Percentiles rank a stretch among this genome's conserved stretches.
Evolutionary conservation across 2,329 filamentous ascomycete species (phyloP).

Genomic region (Dendryphion nanum): DNA sequence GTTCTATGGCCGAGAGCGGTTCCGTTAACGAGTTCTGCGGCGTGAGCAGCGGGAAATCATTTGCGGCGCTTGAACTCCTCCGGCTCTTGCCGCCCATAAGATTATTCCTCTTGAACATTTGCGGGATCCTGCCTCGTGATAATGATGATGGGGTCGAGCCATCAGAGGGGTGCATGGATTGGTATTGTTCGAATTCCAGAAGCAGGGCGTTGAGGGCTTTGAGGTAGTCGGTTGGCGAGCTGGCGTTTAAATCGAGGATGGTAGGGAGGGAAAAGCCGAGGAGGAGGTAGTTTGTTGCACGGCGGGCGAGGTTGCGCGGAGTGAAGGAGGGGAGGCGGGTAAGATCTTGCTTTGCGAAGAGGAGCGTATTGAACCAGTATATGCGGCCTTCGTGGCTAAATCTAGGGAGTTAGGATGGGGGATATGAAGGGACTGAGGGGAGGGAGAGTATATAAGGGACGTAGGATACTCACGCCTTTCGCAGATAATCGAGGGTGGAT

Average conservation of each 20-base stretch:
- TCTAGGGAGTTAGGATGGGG: not conserved
- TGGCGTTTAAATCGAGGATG: slow-evolving; percentile 82
- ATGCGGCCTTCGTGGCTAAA: slow-evolving; percentile 84
- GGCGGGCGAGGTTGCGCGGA: slow-evolving; percentile 76
- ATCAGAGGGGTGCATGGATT: slow-evolving; percentile 78
- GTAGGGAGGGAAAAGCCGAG: slow-evolving; percentile 88
- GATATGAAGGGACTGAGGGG: not conserved
- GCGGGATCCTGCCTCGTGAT: slow-evolving; percentile 68
- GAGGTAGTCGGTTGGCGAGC: slow-evolving; percentile 79
- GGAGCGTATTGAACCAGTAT: slow-evolving; percentile 97
- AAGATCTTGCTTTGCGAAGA: slow-evolving; percentile 82
- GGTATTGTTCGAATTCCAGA: slow-evolving; percentile 90
- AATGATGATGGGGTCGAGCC: slow-evolving; percentile 68
- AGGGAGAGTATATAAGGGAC: slow-evolving; percentile 4
- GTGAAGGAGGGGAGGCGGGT: slow-evolving; percentile 83
- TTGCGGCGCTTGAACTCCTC: slow-evolving; percentile 59
- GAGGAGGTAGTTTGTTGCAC: slow-evolving; percentile 90
- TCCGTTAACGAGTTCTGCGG: slow-evolving; percentile 26
- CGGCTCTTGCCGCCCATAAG: slow-evolving; percentile 40
- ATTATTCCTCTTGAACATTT: slow-evolving; percentile 51
- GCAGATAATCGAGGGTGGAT: slow-evolving; percentile 86
- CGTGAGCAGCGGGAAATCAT: slow-evolving; percentile 21
- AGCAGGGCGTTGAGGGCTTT: slow-evolving; percentile 82
- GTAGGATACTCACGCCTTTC: slow-evolving; percentile 71
- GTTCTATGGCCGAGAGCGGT: slow-evolving; percentile 19